A percentile compares a stretch with the other conserved stretches of the same genome.
Conservation (phyloP, 495 filamentous ascomycete genomes). For the Xylaria cubensis region DNA sequence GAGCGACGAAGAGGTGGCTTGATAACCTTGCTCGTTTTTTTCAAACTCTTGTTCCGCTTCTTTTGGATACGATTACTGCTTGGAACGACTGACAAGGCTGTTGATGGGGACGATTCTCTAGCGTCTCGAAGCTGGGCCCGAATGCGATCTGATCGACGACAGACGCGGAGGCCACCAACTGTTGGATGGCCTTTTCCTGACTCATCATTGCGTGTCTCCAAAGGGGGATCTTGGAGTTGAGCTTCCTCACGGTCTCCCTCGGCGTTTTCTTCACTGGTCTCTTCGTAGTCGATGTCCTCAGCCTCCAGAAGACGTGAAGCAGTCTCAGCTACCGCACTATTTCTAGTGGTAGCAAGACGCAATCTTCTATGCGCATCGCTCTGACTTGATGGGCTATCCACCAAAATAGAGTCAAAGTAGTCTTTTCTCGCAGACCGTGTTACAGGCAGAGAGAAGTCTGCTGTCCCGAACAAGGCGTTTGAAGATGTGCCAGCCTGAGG, state of each 20-base stretch:
- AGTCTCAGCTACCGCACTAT: not conserved
- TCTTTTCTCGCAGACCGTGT: constrained; percentile 15
- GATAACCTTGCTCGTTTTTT: not conserved
- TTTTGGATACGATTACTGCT: constrained; percentile 14
- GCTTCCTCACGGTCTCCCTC: not conserved
- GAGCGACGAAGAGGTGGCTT: constrained; percentile 30
- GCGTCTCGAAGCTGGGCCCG: constrained; percentile 13
- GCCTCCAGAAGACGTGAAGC: constrained; percentile 15
- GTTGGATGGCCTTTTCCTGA: constrained; percentile 17
- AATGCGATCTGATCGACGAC: constrained; percentile 24
- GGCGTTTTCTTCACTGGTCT: not conserved
- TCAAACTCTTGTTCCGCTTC: constrained; percentile 1
- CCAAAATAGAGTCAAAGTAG: constrained; percentile 16
- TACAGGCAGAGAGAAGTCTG: constrained; percentile 6
- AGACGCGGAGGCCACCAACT: constrained; percentile 18
- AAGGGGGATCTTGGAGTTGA: not conserved
- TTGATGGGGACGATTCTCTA: constrained; percentile 14
- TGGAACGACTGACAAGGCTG: not conserved
- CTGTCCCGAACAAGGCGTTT: not conserved
- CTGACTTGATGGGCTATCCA: not conserved
- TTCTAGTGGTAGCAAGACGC: not conserved
- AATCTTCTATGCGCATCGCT: constrained; percentile 13
- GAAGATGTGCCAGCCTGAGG: constrained; percentile 7
- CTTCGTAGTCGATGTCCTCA: constrained; percentile 20
- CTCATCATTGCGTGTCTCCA: not conserved